Evolutionary conservation across 768 basidiomycete genomes (phyloP).

Genomic region (Termitomyces sp.): DNA sequence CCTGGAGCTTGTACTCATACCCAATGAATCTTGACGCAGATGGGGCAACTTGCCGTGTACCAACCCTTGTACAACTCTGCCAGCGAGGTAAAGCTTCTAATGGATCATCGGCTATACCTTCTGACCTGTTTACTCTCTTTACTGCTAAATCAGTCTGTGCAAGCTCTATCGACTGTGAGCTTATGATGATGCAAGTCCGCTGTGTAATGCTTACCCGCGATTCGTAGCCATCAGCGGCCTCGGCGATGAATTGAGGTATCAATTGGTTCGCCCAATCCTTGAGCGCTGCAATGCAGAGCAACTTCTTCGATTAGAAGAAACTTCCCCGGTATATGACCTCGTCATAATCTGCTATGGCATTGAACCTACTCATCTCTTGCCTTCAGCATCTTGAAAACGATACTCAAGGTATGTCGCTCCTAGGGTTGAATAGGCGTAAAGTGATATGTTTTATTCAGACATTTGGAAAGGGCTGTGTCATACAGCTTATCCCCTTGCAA

Average conservation of each 20-base stretch:
- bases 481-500: slow-evolving; percentile 54
- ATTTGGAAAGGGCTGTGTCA: slow-evolving; percentile 69
- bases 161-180: slow-evolving; percentile 61
- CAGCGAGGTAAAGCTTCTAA: slow-evolving; percentile 54
- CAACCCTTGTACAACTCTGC: slow-evolving; percentile 65
- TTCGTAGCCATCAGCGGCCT: slow-evolving; percentile 61
- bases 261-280: slow-evolving; percentile 70
- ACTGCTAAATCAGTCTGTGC: slow-evolving; percentile 46
- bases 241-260: slow-evolving; percentile 60
- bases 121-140: slow-evolving; percentile 5
- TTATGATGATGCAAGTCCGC: neutral
- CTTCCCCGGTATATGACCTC: slow-evolving; percentile 57
- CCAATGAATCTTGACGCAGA: slow-evolving; percentile 38
- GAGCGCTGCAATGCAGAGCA: slow-evolving; percentile 72
- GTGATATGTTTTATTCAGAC: slow-evolving; percentile 35
- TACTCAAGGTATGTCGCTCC: slow-evolving; percentile 48
- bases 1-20: neutral
- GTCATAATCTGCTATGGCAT: neutral
- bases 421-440: neutral
- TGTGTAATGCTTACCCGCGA: neutral
- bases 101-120: slow-evolving; percentile 8
- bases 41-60: slow-evolving; percentile 41
- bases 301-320: slow-evolving; percentile 64
- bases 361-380: slow-evolving; percentile 7
- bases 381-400: slow-evolving; percentile 51